phyloP scores from a whole-genome alignment of 495 filamentous ascomycete species.

The Penicillium cosmopolitanum region DNA sequence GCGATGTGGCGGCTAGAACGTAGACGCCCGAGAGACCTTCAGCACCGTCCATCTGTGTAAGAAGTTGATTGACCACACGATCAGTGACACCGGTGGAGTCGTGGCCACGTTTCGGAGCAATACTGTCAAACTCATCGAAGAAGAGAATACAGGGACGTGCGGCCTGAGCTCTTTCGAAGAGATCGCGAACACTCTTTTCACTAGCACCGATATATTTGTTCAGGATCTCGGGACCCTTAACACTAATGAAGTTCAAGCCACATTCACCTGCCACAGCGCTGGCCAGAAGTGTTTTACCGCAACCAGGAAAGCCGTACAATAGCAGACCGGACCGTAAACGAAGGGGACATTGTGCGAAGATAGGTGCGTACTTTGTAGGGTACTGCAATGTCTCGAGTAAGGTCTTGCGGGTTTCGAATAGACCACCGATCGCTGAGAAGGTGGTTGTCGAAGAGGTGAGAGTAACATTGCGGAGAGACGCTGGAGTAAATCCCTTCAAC shows the following conservation, averaged over 20 bases:
- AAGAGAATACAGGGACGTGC: slow-evolving; percentile 92
- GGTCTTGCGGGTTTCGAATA: slow-evolving; percentile 80
- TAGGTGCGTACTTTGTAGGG: slow-evolving; percentile 96
- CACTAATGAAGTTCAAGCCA: slow-evolving; percentile 95
- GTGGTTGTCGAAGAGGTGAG: slow-evolving; percentile 86
- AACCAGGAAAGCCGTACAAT: slow-evolving; percentile 93
- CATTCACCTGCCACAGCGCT: slow-evolving; percentile 95
- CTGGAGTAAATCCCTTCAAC: slow-evolving; percentile 89
- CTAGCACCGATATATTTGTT: slow-evolving; percentile 98
- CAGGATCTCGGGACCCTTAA: slow-evolving; percentile 96
- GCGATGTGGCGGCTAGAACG: slow-evolving; percentile 87
- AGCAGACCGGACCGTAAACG: slow-evolving; percentile 89
- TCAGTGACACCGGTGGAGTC: slow-evolving; percentile 97
- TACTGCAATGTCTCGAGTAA: slow-evolving; percentile 95
- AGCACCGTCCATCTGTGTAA: slow-evolving; percentile 99
- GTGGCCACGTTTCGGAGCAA: slow-evolving; percentile 95
- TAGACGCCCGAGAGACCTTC: slow-evolving; percentile 94
- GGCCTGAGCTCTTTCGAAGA: slow-evolving; percentile 89
- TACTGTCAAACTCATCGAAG: slow-evolving; percentile 98
- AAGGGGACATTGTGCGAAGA: slow-evolving; percentile 93
- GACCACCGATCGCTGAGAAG: slow-evolving; percentile 88
- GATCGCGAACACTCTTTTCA: slow-evolving; percentile 91
- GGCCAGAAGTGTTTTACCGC: slow-evolving; percentile 93
- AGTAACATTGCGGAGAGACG: slow-evolving; percentile 90
- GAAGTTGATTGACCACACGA: slow-evolving; percentile 95